Base-by-base conservation (phyloP, 176 grass and related monocot species). In the Hsuehochloa calcarea region DNA sequence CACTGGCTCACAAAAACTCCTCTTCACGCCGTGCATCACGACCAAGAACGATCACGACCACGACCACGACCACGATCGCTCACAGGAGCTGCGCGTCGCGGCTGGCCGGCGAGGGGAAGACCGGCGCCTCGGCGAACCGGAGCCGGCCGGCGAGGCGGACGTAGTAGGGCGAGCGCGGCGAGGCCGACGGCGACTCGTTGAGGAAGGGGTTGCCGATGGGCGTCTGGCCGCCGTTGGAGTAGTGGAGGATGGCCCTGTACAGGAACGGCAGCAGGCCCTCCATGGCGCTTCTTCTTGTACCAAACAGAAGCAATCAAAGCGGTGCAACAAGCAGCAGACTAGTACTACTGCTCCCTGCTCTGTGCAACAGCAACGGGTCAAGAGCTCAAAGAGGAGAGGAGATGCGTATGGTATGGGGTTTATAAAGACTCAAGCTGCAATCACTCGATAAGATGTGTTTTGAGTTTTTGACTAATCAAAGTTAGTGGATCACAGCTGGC, bases 231-330 rank as follows among this genome's bases (percentile, higher is more conserved):
- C 89, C 92, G 15, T 11, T 61, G 65, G 67, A 81, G 74, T 84
- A 83, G 56, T 81, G 73, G 78, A 91, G 56, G 83, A 94, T 72
- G 54, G 89, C 79, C 65, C 79, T 71, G 84, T 94, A 94, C 50
- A 94, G 47, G 68, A 94, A 94, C 56, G 92, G 92, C 70, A 94
- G 87, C 40, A 89, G 45, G 22, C 92, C 92, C 75, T 94, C 92
- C 89, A 91, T 94, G 67, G 1, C 23, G 23, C 2, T 50, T 0
- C 15, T n/a, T 4, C 15, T 26, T 29, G 62, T 17, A 23, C 38
- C 38, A 45, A 61, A 19, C 13, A 31, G 38, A n/a, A 55, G 34
- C 59, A 34, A 34, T 34, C 31, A 65, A 46, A 65, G 67, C 72
- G 22, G 51, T 25, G 44, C 15, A 82, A 41, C 52, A 41, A 29